Evolutionary conservation across 257 asterid genomes (phyloP).

Genomic region (Perilla frutescens): DNA sequence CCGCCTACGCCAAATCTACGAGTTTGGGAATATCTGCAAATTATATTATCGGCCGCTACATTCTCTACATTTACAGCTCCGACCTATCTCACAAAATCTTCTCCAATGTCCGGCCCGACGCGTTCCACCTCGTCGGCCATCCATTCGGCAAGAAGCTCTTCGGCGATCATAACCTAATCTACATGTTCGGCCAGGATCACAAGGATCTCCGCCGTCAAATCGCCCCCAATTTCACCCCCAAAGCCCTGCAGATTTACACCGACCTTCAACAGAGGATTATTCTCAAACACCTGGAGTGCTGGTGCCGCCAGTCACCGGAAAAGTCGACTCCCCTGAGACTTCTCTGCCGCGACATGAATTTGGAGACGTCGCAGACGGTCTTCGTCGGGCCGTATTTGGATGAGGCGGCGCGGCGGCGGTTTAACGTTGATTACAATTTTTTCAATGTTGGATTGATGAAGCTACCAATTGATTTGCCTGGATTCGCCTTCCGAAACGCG

Average conservation of each 20-base stretch:
- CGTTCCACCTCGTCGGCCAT: conserved; percentile 87
- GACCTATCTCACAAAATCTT: conserved; percentile 82
- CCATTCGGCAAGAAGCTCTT: conserved; percentile 90
- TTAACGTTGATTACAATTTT: conserved; percentile 68
- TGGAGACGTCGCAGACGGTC: conserved; percentile 90
- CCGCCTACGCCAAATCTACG: conserved; percentile 67
- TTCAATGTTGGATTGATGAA: conserved; percentile 88
- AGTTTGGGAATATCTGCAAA: conserved; percentile 72
- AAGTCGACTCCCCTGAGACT: conserved; percentile 60
- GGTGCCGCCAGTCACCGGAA: conserved; percentile 44
- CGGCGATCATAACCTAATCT: conserved; percentile 83
- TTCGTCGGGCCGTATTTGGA: conserved; percentile 77
- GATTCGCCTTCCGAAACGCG: conserved; percentile 90
- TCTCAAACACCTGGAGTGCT: conserved; percentile 57
- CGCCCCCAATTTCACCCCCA: conserved; percentile 88
- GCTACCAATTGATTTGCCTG: conserved; percentile 81
- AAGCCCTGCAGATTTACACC: conserved; percentile 70
- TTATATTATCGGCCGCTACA: conserved; percentile 80
- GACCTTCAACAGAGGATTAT: conserved; percentile 69
- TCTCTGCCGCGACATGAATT: conserved; percentile 80
- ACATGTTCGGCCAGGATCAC: conserved; percentile 88
- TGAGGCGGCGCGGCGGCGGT: conserved; percentile 54
- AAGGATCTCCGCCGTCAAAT: conserved; percentile 81
- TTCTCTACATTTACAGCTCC: conserved; percentile 75
- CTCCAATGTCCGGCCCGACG: conserved; percentile 89